Base-by-base conservation (phyloP, 2,329 filamentous ascomycete genomes). In the Sporothrix sp. region DNA sequence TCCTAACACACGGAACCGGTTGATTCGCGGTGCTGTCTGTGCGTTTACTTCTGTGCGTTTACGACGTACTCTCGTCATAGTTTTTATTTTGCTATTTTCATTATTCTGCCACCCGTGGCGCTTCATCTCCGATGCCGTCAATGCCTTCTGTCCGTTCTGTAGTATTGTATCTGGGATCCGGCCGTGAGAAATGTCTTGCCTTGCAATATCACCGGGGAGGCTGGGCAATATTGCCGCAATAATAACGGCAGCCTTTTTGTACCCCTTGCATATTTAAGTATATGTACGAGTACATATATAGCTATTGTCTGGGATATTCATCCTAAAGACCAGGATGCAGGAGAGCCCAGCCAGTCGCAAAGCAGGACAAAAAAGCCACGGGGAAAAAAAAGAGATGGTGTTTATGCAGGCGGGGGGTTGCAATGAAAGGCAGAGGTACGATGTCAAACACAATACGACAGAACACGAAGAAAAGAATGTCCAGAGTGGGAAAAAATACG, bases 101-200 rank as follows among this genome's bases (percentile, higher is more conserved):
- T n/a, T n/a, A n/a, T n/a, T n/a, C n/a, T n/a, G n/a, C 32, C 21
- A 13, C 16, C 38, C 7, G 13, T 37, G 30, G 50, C 37, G 36
- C 32, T 37, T 52, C 50, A 52, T 52, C 21, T 52, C 45, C 45
- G 51, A 38, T n/a, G 43, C 38, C 32, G 45, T 54, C 39, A 48
- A 51, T 51, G 48, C 52, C 48, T 44, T 52, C 36, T 30, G 16
- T 27, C 44, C n/a, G 8, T 21, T 21, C 28, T 27, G 37, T 4
- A 33, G 21, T 36, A 27, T 27, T 33, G 5, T 10, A 10, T 5
- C 25, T 28, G 10, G 6, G 25, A 10, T 28, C 5, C 25, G 40
- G n/a, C n/a, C n/a, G n/a, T n/a, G n/a, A n/a, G 27, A n/a, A 16
- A 40, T 20, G 39, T 25, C 40, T 47, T 38, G 37, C 23, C 14